phyloP scores from a whole-genome alignment of 129 eudicot species.

The Deinandra increscens region DNA sequence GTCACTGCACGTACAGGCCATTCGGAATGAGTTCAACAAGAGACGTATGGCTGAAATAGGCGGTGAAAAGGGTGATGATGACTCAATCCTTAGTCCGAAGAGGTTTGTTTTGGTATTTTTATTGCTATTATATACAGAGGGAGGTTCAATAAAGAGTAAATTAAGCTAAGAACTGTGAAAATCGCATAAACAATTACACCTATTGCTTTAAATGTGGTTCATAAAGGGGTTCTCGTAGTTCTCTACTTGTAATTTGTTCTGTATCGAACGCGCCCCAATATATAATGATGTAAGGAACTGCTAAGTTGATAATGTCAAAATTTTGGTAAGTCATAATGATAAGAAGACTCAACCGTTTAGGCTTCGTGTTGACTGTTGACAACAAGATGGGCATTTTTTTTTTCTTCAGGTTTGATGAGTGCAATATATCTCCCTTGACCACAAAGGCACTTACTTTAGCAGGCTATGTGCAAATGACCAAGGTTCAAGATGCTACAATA shows the following conservation, averaged over 20 bases:
- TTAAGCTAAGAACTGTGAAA: too few species aligned
- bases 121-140: background rate
- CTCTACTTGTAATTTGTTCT: too few species aligned
- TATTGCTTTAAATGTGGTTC: too few species aligned
- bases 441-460: conserved; percentile 79
- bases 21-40: conserved; percentile 54
- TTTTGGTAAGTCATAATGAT: background rate
- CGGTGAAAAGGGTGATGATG: conserved; percentile 35
- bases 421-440: conserved; percentile 65
- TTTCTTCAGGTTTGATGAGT: conserved; percentile 79
- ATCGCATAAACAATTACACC: too few species aligned
- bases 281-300: conserved; percentile 12
- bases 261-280: too few species aligned
- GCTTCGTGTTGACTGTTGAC: conserved; percentile 4
- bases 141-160: too few species aligned
- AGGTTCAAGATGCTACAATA: conserved; percentile 83
- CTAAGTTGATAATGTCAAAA: background rate
- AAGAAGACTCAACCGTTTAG: background rate
- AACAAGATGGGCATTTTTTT: background rate
- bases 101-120: conserved; percentile 37
- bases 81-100: conserved; percentile 56
- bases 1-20: conserved; percentile 51
- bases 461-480: conserved; percentile 89
- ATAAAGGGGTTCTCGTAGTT: too few species aligned
- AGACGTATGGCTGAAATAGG: conserved; percentile 43